phyloP scores from a whole-genome alignment of 2,329 filamentous ascomycete species.

The Aspergillus udagawae region DNA sequence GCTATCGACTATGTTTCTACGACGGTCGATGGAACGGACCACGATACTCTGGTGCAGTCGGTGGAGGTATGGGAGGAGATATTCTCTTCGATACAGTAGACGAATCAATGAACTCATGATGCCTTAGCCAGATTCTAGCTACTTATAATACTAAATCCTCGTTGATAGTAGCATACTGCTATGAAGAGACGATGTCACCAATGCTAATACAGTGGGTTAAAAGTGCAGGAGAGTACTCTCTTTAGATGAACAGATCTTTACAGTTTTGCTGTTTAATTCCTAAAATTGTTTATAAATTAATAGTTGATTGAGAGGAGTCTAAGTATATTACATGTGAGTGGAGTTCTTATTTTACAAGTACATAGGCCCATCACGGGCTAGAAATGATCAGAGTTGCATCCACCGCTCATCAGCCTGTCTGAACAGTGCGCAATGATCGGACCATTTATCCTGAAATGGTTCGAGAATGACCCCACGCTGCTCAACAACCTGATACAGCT shows the following conservation, averaged over 20 bases:
- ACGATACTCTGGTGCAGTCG: conserved; percentile 32
- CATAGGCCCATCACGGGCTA: neutral
- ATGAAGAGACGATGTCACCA: too few relatives aligned
- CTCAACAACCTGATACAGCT: conserved; percentile 12
- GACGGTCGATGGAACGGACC: conserved; percentile 32
- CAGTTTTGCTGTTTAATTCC: neutral
- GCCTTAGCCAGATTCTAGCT: neutral
- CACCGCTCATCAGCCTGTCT: conserved; percentile 21
- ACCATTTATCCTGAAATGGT: conserved; percentile 14
- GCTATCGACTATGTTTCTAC: conserved; percentile 18
- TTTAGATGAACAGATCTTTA: too few relatives aligned
- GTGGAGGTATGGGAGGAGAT: conserved; percentile 16
- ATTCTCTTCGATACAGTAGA: neutral
- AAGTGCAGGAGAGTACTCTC: too few relatives aligned
- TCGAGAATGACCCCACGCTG: conserved; percentile 16
- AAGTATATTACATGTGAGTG: neutral
- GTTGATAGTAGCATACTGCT: too few relatives aligned
- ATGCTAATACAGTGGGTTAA: too few relatives aligned
- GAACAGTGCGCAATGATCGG: conserved; percentile 1
- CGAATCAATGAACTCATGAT: neutral
- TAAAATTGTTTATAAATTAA: neutral
- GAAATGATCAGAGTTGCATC: conserved; percentile 19
- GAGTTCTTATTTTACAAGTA: neutral
- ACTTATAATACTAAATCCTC: too few relatives aligned
- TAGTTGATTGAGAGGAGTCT: neutral